phyloP scores from a whole-genome alignment of 2,329 filamentous ascomycete species.

The Fusarium pininemorale region DNA sequence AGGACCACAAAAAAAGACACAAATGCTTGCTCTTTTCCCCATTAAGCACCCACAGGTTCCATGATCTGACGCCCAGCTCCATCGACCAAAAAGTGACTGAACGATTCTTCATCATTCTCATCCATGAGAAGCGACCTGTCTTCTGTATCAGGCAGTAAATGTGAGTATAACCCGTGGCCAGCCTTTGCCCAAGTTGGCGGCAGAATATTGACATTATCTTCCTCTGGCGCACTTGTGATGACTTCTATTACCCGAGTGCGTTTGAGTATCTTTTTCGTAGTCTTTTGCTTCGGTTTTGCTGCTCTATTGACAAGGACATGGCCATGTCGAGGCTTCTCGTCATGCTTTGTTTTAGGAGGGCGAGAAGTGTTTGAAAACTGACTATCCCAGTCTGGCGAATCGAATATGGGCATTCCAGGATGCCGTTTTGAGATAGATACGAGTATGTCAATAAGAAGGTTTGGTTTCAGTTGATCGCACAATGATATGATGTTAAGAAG shows the following conservation, averaged over 20 bases:
- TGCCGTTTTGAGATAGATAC: conserved; percentile 55
- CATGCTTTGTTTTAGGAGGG: conserved; percentile 21
- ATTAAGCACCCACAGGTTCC: conserved; percentile 43
- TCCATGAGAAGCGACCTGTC: conserved; percentile 51
- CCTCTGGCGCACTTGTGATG: conserved; percentile 42
- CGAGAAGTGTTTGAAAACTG: conserved; percentile 26
- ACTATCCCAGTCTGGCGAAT: conserved; percentile 52
- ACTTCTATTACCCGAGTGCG: conserved; percentile 40
- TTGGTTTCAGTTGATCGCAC: conserved; percentile 53
- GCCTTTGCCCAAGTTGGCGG: conserved; percentile 54
- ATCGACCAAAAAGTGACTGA: conserved; percentile 56
- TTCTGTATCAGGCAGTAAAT: conserved; percentile 49
- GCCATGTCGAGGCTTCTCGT: conserved; percentile 44
- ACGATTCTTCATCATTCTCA: conserved; percentile 54
- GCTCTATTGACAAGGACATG: conserved; percentile 42
- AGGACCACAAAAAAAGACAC: neutral
- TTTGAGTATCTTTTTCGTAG: conserved; percentile 48
- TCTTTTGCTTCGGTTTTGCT: conserved; percentile 45
- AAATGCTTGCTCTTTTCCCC: neutral
- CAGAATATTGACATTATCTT: conserved; percentile 45
- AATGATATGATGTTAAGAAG: conserved; percentile 53
- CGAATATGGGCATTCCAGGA: conserved; percentile 54
- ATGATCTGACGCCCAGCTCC: conserved; percentile 49
- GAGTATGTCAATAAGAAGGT: conserved; percentile 53
- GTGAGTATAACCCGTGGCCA: conserved; percentile 52